A percentile compares a stretch with the other conserved stretches of the same genome.
phyloP scores from a whole-genome alignment of 495 filamentous ascomycete genomes.

The Penicillium tannophilum region DNA sequence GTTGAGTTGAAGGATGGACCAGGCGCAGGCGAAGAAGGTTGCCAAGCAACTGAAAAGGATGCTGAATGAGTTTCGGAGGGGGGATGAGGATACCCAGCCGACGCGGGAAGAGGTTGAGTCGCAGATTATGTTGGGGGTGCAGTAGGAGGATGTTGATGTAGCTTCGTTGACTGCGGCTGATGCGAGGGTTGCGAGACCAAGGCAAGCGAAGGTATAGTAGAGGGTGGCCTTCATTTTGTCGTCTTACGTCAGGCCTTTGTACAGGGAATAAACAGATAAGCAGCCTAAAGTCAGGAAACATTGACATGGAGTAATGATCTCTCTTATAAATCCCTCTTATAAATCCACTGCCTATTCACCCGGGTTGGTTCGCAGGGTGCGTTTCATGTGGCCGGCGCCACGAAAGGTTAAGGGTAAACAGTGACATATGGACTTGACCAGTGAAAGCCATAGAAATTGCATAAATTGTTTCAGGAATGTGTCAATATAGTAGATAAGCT shows the following conservation, averaged over 20 bases:
- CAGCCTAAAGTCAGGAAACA: neutral
- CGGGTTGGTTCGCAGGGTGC: neutral
- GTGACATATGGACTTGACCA: neutral
- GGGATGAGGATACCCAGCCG: neutral
- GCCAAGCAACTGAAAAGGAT: neutral
- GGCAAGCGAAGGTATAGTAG: neutral
- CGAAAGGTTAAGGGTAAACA: neutral
- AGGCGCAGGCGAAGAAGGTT: neutral
- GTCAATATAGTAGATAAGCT: neutral
- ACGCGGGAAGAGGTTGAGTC: neutral
- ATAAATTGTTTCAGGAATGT: neutral
- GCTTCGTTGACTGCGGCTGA: neutral
- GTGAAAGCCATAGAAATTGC: neutral
- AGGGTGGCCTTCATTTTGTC: neutral
- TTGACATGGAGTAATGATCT: neutral
- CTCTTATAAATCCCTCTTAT: neutral
- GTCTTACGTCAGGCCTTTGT: neutral
- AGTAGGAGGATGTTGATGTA: neutral
- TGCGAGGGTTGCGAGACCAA: neutral
- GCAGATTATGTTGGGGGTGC: neutral
- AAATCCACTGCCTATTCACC: neutral
- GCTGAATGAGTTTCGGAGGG: neutral
- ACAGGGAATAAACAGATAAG: too few relatives aligned
- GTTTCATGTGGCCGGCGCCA: neutral
- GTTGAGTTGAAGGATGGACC: neutral